phyloP scores from a whole-genome alignment of 495 filamentous ascomycete genomes.

The Penicillium coffeae region DNA sequence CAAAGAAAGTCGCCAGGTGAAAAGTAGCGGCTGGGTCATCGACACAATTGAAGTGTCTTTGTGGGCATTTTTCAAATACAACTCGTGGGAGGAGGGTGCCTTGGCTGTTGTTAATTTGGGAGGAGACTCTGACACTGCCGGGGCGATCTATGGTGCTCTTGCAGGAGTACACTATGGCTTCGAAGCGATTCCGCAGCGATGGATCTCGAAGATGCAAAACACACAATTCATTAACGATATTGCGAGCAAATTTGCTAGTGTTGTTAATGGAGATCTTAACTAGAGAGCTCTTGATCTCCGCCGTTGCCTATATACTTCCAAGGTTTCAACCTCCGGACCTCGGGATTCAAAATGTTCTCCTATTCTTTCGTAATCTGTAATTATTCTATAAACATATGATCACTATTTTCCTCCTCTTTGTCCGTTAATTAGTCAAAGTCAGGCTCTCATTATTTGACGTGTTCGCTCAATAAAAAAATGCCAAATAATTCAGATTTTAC shows the following conservation, averaged over 20 bases:
- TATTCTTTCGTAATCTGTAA: too few species aligned
- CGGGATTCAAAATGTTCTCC: too few species aligned
- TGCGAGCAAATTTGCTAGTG: constrained; percentile 33
- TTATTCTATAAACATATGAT: too few species aligned
- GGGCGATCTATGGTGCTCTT: constrained; percentile 47
- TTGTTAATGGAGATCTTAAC: background rate
- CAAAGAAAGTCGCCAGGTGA: constrained; percentile 17
- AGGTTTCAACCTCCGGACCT: too few species aligned
- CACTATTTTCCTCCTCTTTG: too few species aligned
- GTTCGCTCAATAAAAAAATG: too few species aligned
- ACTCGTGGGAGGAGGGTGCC: constrained; percentile 37
- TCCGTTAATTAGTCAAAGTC: too few species aligned
- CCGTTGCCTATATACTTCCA: too few species aligned
- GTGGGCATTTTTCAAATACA: constrained; percentile 45
- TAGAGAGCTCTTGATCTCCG: background rate
- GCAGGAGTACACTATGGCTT: constrained; percentile 44
- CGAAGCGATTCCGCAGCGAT: constrained; percentile 29
- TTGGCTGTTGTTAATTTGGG: constrained; percentile 45
- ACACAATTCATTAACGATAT: constrained; percentile 13
- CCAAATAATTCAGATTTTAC: too few species aligned
- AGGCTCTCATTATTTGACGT: too few species aligned
- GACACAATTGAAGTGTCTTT: constrained; percentile 43
- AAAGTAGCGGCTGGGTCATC: constrained; percentile 43
- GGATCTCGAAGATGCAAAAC: constrained; percentile 32
- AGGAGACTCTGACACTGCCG: constrained; percentile 49